These are phyloP conservation scores for Trichoderma lentiforme DNA, from an alignment of 2,329 filamentous ascomycete genomes.

Conservation along the genomic window DNA sequence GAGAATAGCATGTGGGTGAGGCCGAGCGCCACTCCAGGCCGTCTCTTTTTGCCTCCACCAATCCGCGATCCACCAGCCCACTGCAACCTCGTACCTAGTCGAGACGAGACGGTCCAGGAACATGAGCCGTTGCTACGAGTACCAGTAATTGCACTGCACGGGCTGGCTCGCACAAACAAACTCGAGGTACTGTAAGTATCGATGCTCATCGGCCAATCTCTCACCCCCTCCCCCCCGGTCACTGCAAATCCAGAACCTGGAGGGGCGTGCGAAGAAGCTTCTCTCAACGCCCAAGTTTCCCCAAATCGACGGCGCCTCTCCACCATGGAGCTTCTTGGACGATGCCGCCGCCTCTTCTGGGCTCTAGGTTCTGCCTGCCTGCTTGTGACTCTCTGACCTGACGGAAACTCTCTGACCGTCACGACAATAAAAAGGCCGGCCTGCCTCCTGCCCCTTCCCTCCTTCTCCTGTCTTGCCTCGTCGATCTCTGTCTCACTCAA, in stretches of 20 bases:
- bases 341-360: background rate
- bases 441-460: conserved; percentile 22
- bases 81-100: conserved; percentile 1
- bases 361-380: background rate
- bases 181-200: background rate
- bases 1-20: conserved; percentile 17
- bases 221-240: background rate
- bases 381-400: background rate
- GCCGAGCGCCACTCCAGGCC: conserved; percentile 13
- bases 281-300: background rate
- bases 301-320: conserved; percentile 12
- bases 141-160: background rate
- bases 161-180: background rate
- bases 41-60: background rate
- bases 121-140: background rate
- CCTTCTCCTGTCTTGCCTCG: conserved; percentile 22
- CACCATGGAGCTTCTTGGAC: conserved; percentile 5
- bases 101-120: background rate
- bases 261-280: background rate
- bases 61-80: background rate
- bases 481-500: conserved; percentile 25
- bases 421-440: conserved; percentile 28
- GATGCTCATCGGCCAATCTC: background rate
- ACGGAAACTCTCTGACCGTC: conserved; percentile 9
- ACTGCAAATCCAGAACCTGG: background rate